Evolutionary conservation across 352 stramenopile genomes (phyloP).

Genomic region (Discostella stelligera): DNA sequence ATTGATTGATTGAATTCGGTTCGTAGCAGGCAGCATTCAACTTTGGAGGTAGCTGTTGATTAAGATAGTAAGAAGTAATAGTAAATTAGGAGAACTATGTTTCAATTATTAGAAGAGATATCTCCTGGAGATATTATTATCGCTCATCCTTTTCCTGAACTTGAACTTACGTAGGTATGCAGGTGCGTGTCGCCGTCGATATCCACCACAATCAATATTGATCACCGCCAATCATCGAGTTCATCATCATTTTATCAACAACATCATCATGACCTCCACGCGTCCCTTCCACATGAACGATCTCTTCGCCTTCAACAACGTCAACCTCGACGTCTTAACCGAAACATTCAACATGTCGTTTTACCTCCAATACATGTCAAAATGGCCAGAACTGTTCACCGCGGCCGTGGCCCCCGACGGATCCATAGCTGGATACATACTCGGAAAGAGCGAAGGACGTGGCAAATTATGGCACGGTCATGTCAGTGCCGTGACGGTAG

Average conservation of each 20-base stretch:
- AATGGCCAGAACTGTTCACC: constrained; percentile 95
- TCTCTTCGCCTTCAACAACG: constrained; percentile 97
- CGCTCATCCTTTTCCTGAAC: too few relatives aligned
- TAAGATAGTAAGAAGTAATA: not conserved
- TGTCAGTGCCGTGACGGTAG: constrained; percentile 96
- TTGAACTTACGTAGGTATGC: too few relatives aligned
- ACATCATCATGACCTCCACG: constrained; percentile 89
- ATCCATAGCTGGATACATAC: constrained; percentile 94
- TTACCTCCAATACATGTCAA: constrained; percentile 96
- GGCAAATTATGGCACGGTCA: constrained; percentile 96
- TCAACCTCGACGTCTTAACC: constrained; percentile 96
- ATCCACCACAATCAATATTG: not conserved
- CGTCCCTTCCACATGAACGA: constrained; percentile 95
- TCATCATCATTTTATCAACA: not conserved
- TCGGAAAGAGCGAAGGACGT: constrained; percentile 94
- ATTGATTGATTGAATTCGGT: constrained; percentile 20
- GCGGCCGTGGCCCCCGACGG: constrained; percentile 91
- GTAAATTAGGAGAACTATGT: too few relatives aligned
- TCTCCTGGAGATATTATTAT: too few relatives aligned
- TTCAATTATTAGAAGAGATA: too few relatives aligned
- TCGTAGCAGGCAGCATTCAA: not conserved
- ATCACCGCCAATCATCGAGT: not conserved
- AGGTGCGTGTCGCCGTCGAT: too few relatives aligned
- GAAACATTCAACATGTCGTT: constrained; percentile 96
- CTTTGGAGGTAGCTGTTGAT: not conserved